These are phyloP conservation scores for Exophiala sp. DNA, from an alignment of 2,329 filamentous ascomycete species.

Conservation along the genomic window DNA sequence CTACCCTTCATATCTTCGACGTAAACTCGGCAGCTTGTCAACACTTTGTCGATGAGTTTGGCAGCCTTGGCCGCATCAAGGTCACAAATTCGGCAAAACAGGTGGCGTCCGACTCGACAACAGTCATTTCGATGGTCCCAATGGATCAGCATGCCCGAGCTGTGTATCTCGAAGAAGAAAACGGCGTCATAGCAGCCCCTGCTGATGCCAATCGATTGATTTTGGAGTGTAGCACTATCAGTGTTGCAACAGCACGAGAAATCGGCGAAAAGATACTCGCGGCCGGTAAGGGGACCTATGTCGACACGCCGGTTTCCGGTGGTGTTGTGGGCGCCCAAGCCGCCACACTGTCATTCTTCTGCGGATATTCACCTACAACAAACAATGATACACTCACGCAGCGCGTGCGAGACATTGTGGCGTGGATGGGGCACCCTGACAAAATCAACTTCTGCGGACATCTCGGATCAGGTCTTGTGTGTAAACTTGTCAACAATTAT, in stretches of 20 bases:
- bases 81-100: constrained; percentile 8
- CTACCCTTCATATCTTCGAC: constrained; percentile 6
- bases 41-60: background rate
- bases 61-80: constrained; percentile 2
- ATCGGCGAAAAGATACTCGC: background rate
- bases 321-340: constrained; percentile 5
- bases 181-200: constrained; percentile 9
- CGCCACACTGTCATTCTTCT: constrained; percentile 4
- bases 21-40: background rate
- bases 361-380: background rate
- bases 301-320: constrained; percentile 10
- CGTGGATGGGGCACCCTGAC: constrained; percentile 4
- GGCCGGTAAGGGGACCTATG: background rate
- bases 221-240: constrained; percentile 15
- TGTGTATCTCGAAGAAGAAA: constrained; percentile 10
- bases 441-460: constrained; percentile 3
- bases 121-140: constrained; percentile 12
- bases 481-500: constrained; percentile 16
- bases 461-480: constrained; percentile 6
- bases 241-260: background rate
- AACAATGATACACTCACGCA: background rate
- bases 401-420: background rate
- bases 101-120: constrained; percentile 2
- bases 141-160: constrained; percentile 1
- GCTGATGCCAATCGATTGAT: constrained; percentile 1